Evolutionary conservation across 441 rosid genomes (phyloP).

Genomic region (Rhodomyrtus psidioides): DNA sequence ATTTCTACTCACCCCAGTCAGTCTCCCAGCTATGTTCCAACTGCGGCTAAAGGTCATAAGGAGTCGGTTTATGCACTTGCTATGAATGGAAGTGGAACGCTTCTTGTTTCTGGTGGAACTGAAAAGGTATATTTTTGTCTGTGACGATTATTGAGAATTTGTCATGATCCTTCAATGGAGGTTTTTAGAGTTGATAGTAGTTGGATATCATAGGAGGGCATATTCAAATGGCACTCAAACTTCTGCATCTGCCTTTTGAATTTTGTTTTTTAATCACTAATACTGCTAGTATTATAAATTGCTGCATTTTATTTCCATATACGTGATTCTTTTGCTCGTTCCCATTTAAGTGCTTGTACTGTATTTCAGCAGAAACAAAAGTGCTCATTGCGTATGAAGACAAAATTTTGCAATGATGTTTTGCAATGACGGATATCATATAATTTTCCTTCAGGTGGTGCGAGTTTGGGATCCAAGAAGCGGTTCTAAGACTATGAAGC

Average conservation of each 20-base stretch:
- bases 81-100: constrained; percentile 79
- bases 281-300: neutral
- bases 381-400: neutral
- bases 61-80: constrained; percentile 99
- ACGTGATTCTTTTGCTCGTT: neutral
- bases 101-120: constrained; percentile 99
- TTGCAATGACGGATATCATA: neutral
- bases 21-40: constrained; percentile 68
- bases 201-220: neutral
- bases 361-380: neutral
- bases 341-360: neutral
- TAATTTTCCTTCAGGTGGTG: constrained; percentile 50
- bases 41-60: constrained; percentile 91
- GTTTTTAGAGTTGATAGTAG: neutral
- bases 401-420: neutral
- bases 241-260: neutral
- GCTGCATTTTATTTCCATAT: neutral
- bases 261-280: neutral
- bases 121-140: constrained; percentile 60
- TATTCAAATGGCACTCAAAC: neutral
- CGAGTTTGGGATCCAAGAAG: constrained; percentile 99
- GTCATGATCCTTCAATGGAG: neutral
- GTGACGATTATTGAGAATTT: neutral
- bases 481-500: constrained; percentile 93
- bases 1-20: constrained; percentile 59